Evolutionary conservation across 306 rosid species (phyloP), one percentile per base, ranked within the genome.

Genomic region (Myrica gale): DNA sequence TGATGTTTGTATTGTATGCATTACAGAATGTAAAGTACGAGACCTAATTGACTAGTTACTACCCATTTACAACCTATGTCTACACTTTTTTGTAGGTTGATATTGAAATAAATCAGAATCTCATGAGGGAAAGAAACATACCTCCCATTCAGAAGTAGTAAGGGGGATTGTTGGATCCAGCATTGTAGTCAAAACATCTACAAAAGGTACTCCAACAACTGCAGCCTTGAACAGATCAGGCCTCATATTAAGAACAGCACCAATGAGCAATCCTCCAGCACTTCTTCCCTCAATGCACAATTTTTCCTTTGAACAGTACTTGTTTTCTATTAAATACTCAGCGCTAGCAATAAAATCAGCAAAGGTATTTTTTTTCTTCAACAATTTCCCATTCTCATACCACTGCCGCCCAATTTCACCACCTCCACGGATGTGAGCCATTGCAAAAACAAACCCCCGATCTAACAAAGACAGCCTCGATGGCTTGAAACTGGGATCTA

Each of bases 361-460:
- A 81, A 92, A 94, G 44, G 97, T 95, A 78, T 95, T 92, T 75
- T 84, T 90, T 90, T 95, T 95, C 86, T 88, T 92, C 84, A 92
- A 73, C 21, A 90, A 77, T 83, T 95, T 95, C 82, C 98, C 98
- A 80, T 90, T 87, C 88, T 92, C 97, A 75, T 95, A 95, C 97
- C 98, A 95, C 87, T 85, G 90, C 84, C 98, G 92, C 78, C 98
- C 98, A 96, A 92, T 90, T 82, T 95, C 98, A 80, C 97, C 97
- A 78, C 98, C 98, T 41, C 98, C 98, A 63, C 95, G 96, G 72
- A 95, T 75, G 80, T 95, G 97, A 84, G 96, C 97, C 75, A 95
- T 92, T 74, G 85, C 96, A 90, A 75, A 95, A 80, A 92, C 81
- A 72, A 92, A 92, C 74, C 97, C 98, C 50, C 92, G 89, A 77